phyloP scores from a whole-genome alignment of 495 filamentous ascomycete genomes.

The Hypoxylon fragiforme region DNA sequence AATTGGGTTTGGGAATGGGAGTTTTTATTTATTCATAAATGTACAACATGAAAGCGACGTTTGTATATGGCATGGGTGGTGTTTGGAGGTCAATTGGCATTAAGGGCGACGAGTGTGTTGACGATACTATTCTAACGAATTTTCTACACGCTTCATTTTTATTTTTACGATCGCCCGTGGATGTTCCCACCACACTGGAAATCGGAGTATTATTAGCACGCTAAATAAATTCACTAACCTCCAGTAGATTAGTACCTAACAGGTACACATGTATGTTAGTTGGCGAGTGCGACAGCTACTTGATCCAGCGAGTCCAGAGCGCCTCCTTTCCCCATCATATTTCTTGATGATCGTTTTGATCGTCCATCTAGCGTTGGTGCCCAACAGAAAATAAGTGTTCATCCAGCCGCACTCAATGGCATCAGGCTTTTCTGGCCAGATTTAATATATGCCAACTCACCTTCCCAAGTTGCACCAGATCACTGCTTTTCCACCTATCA shows the following conservation, averaged over 20 bases:
- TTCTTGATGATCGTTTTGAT: slow-evolving; percentile 25
- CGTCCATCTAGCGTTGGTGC: slow-evolving; percentile 32
- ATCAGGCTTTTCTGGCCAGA: slow-evolving; percentile 21
- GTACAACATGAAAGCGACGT: slow-evolving; percentile 20
- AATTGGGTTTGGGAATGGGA: slow-evolving; percentile 3
- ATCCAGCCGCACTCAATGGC: slow-evolving; percentile 18
- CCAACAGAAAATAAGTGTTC: slow-evolving; percentile 24
- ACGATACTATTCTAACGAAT: slow-evolving; percentile 20
- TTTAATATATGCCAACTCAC: slow-evolving; percentile 31
- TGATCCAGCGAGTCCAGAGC: slow-evolving; percentile 15
- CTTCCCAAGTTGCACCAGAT: slow-evolving; percentile 17
- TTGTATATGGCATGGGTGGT: slow-evolving; percentile 20
- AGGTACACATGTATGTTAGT: not conserved
- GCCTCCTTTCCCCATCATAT: slow-evolving; percentile 23
- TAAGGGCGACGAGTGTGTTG: slow-evolving; percentile 8
- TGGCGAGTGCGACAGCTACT: slow-evolving; percentile 13
- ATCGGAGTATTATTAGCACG: slow-evolving; percentile 7
- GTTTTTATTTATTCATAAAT: slow-evolving; percentile 22
- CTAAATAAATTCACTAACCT: too few species aligned
- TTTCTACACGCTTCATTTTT: slow-evolving; percentile 8
- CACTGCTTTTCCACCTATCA: slow-evolving; percentile 21
- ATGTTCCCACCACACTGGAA: slow-evolving; percentile 6
- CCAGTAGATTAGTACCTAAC: not conserved
- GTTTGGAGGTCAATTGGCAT: slow-evolving; percentile 22
- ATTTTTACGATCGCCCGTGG: slow-evolving; percentile 23